Conservation (phyloP, 2,329 filamentous ascomycete species). For the Paraconiothyrium sp. region DNA sequence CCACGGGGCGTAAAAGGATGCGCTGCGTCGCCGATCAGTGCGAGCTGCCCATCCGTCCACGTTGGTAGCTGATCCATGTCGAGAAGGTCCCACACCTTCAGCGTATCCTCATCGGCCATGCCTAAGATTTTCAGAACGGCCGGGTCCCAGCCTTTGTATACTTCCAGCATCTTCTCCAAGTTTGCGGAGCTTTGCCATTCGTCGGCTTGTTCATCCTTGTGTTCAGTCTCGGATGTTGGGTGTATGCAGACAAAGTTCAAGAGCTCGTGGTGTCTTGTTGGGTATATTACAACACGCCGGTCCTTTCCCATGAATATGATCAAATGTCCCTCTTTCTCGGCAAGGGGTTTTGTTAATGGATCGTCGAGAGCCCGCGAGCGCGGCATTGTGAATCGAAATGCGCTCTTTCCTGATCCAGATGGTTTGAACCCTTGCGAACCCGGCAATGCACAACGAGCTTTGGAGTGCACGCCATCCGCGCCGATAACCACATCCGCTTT, state of each 20-base stretch:
- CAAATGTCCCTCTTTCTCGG: slow-evolving; percentile 51
- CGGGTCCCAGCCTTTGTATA: slow-evolving; percentile 51
- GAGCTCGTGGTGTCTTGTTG: slow-evolving; percentile 56
- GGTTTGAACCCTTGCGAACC: slow-evolving; percentile 47
- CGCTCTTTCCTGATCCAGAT: slow-evolving; percentile 63
- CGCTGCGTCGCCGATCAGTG: slow-evolving; percentile 72
- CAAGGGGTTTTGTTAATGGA: slow-evolving; percentile 52
- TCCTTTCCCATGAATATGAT: slow-evolving; percentile 57
- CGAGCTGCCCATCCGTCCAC: slow-evolving; percentile 65
- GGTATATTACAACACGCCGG: slow-evolving; percentile 59
- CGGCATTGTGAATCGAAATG: slow-evolving; percentile 66
- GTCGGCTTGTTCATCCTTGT: slow-evolving; percentile 24
- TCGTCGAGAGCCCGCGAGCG: slow-evolving; percentile 54
- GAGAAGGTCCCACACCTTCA: slow-evolving; percentile 50
- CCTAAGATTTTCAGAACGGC: slow-evolving; percentile 47
- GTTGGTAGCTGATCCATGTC: slow-evolving; percentile 69
- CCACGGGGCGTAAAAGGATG: slow-evolving; percentile 72
- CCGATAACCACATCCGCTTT: slow-evolving; percentile 63
- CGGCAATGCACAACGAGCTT: slow-evolving; percentile 33
- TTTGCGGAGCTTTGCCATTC: slow-evolving; percentile 52
- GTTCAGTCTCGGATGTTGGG: slow-evolving; percentile 45
- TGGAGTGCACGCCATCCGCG: slow-evolving; percentile 64
- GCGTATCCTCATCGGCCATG: slow-evolving; percentile 49
- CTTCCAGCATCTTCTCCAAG: slow-evolving; percentile 51
- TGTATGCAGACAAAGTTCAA: slow-evolving; percentile 59